phyloP scores from a whole-genome alignment of 2,329 filamentous ascomycete genomes.

The Didymella glomerata region DNA sequence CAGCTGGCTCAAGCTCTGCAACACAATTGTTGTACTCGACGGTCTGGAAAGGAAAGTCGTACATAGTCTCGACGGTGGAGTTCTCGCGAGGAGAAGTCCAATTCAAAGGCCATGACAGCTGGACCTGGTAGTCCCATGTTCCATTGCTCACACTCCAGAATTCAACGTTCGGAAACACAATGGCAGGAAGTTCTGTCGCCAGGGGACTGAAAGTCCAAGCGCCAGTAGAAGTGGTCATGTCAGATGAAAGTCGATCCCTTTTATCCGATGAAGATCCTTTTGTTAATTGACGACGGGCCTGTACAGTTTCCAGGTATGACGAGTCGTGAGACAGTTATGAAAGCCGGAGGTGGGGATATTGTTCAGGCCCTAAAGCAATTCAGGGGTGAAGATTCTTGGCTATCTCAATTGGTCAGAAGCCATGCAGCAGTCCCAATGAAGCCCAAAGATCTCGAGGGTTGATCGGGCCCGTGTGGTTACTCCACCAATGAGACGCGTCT shows the following conservation, averaged over 20 bases:
- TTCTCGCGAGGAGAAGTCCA: conserved; percentile 39
- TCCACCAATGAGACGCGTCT: neutral
- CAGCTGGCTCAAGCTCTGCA: neutral
- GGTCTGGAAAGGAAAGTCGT: conserved; percentile 11
- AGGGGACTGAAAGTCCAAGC: conserved; percentile 43
- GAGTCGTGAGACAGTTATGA: neutral
- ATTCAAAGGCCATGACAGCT: conserved; percentile 45
- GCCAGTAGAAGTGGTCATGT: conserved; percentile 31
- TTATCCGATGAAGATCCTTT: neutral
- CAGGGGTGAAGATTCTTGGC: conserved; percentile 4
- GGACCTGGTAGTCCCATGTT: conserved; percentile 47
- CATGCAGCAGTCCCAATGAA: neutral
- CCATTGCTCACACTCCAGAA: conserved; percentile 46
- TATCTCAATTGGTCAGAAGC: neutral
- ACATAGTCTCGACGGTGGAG: conserved; percentile 44
- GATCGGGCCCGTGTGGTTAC: neutral
- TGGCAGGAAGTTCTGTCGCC: conserved; percentile 33
- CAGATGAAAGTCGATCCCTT: neutral
- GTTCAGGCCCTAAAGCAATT: neutral
- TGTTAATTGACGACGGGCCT: neutral
- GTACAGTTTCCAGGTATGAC: neutral
- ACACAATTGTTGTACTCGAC: neutral
- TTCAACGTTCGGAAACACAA: conserved; percentile 40
- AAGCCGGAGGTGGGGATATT: neutral
- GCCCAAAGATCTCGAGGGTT: neutral